Conservation (phyloP, 192 early-diverging fungal genomes). For the Pecoramyces ruminantium region DNA sequence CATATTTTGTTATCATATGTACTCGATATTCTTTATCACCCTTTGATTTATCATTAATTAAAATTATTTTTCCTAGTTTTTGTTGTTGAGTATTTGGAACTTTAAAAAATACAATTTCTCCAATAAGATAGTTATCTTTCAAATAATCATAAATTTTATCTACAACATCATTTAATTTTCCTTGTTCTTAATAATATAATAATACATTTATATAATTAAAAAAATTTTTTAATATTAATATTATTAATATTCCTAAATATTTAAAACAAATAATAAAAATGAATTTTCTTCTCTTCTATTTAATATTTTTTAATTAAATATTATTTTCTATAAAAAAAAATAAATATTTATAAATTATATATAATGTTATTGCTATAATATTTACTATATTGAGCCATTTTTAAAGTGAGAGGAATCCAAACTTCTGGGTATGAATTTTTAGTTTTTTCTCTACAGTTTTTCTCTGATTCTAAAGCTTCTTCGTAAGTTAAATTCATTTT, state of each 20-base stretch:
- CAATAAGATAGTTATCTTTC: constrained; percentile 25
- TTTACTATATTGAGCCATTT: constrained; percentile 61
- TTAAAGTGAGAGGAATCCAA: constrained; percentile 39
- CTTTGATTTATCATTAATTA: neutral
- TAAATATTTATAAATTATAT: neutral
- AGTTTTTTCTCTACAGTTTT: constrained; percentile 33
- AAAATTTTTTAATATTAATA: no score
- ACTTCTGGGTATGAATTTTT: constrained; percentile 48
- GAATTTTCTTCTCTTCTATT: no score
- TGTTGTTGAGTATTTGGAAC: constrained; percentile 8
- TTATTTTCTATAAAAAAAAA: constrained; percentile 13
- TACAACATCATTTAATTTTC: constrained; percentile 34
- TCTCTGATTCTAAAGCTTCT: constrained; percentile 62
- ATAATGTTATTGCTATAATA: neutral
- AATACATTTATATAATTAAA: constrained; percentile 12
- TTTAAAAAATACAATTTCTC: constrained; percentile 24
- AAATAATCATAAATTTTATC: constrained; percentile 43
- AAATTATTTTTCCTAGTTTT: constrained; percentile 3
- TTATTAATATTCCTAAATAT: no score
- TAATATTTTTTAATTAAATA: neutral
- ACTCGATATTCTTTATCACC: constrained; percentile 8
- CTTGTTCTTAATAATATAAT: constrained; percentile 19
- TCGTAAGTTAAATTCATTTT: constrained; percentile 57
- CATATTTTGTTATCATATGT: constrained; percentile 26
- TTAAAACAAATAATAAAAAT: no score